Evolutionary conservation across 1,284 basidiomycete genomes (phyloP).

Genomic region (Ganoderma sp.): DNA sequence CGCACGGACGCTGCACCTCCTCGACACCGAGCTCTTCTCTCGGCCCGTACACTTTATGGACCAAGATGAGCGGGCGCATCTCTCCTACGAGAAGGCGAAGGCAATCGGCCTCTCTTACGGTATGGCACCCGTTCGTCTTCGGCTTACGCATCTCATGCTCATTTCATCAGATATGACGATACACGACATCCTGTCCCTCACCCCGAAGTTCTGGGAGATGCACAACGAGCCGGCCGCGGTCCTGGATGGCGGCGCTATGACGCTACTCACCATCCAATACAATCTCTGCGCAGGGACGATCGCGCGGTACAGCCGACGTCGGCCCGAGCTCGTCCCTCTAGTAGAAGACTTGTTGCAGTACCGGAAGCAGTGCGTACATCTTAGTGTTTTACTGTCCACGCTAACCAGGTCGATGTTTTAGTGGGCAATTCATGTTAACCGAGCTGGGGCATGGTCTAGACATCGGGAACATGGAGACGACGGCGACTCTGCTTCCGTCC

Average conservation of each 20-base stretch:
- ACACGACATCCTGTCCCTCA: conserved; percentile 44
- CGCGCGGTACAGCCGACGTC: conserved; percentile 39
- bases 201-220: conserved; percentile 49
- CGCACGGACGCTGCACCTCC: conserved; percentile 27
- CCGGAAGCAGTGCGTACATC: conserved; percentile 27
- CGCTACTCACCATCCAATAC: conserved; percentile 49
- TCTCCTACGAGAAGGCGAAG: conserved; percentile 38
- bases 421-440: conserved; percentile 49
- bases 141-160: background rate
- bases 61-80: conserved; percentile 25
- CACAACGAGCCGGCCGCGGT: conserved; percentile 46
- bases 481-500: conserved; percentile 42
- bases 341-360: conserved; percentile 32
- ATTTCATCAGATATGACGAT: conserved; percentile 38
- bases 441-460: conserved; percentile 53
- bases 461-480: conserved; percentile 47
- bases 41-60: conserved; percentile 23
- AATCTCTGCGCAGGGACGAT: conserved; percentile 52
- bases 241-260: conserved; percentile 46
- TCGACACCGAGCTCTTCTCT: conserved; percentile 26
- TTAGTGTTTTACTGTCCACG: too few species aligned
- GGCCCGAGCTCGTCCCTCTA: conserved; percentile 41
- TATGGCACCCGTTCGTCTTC: conserved; percentile 4
- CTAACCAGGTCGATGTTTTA: conserved; percentile 22
- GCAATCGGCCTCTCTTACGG: conserved; percentile 34